Evolutionary conservation across 2,329 filamentous ascomycete species (phyloP), one percentile per base, ranked within the genome.

Genomic region (Trichoderma atroviride): DNA sequence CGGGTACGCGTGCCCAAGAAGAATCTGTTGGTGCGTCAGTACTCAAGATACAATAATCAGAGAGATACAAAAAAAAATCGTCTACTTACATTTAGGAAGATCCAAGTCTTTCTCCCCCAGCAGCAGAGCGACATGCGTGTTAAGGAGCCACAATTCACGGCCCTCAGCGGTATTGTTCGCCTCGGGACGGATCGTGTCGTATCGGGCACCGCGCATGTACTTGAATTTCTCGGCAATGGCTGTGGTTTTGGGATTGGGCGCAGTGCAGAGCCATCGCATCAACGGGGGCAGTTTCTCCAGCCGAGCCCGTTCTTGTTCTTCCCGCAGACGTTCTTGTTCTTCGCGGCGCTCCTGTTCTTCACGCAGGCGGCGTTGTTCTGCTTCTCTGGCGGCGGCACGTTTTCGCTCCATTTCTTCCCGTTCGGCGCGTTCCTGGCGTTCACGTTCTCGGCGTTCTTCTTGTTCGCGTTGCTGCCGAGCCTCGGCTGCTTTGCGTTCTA

Each of bases 121-220:
- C 10, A 91, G 82, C 16, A 91, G 79, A 10, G 89, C 88, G 61
- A 86, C 88, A 69, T 90, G 86, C 3, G 86, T 87, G 74, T 90
- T 91, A 61, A 91, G 83, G 68, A 91, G 78, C 88, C 89, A 91
- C 73, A 88, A 87, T 73, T 90, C 88, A 61, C 88, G 84, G n/a
- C 87, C 88, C 58, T 84, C 84, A 1, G 83, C 73, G 13, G 84
- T 86, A 9, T 85, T 84, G 6, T 84, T 86, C 16, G 84, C 80
- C 35, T 83, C 82, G 4, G 84, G 83, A 16, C 83, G 83, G 69
- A 91, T 88, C 4, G 87, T 90, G 76, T 91, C 88, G 74, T 87
- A 90, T 27, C 89, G 86, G 59, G 89, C 86, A 19, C 88, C 88
- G 72, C 87, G 84, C 71, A 89, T 85, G 58, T 79, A 81, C 71